Conservation (phyloP, 148 eudicot species). For the Chenopodium suecicum region DNA sequence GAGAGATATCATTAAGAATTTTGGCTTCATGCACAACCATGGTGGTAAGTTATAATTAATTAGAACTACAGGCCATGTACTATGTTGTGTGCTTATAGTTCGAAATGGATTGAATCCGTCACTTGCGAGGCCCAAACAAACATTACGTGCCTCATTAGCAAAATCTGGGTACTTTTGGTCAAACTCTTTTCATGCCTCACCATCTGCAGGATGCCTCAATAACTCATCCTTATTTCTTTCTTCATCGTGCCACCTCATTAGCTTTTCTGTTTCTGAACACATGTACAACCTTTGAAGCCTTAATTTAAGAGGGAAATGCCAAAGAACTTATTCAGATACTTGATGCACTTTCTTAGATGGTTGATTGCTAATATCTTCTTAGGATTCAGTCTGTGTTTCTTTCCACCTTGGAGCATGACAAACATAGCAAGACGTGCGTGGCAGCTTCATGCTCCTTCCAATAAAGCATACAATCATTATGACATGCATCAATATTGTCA, state of each 20-base stretch:
- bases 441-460: no score
- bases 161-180: neutral
- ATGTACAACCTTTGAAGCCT: no score
- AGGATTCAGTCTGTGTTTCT: neutral
- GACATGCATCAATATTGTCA: neutral
- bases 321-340: neutral
- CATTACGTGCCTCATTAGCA: neutral
- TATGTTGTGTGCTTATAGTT: no score
- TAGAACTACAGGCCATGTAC: neutral
- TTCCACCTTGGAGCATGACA: no score
- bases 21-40: neutral
- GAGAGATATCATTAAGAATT: neutral
- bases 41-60: slow-evolving; percentile 4
- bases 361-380: neutral
- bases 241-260: neutral
- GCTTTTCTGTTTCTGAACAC: no score
- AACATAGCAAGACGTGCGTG: no score
- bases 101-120: no score
- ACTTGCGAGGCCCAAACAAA: neutral
- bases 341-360: neutral
- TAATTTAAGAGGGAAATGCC: slow-evolving; percentile 3
- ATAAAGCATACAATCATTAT: no score
- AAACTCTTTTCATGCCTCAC: neutral
- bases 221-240: neutral
- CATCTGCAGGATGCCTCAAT: neutral